A percentile compares a stretch with the other conserved stretches of the same genome.
These are phyloP conservation scores for Fusarium luffae DNA, from an alignment of 2,329 filamentous ascomycete species.

Conservation along the genomic window DNA sequence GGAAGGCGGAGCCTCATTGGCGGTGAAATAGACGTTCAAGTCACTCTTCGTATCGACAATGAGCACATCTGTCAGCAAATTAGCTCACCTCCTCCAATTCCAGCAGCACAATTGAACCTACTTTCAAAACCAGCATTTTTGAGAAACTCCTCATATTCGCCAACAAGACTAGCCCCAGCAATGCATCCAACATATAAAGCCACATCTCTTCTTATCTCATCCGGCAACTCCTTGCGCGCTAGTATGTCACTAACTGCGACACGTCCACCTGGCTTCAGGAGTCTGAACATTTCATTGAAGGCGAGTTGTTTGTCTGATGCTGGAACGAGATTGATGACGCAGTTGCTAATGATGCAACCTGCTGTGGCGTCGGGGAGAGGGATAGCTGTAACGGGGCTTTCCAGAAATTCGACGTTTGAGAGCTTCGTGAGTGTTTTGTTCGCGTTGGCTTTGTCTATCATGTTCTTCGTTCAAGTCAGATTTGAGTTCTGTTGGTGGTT, in stretches of 20 bases:
- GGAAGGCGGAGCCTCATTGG: background rate
- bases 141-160: constrained; percentile 64
- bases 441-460: background rate
- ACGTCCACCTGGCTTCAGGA: constrained; percentile 67
- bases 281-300: constrained; percentile 67
- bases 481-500: background rate
- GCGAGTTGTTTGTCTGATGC: constrained; percentile 61
- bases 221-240: constrained; percentile 57
- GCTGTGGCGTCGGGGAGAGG: background rate
- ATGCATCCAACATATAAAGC: constrained; percentile 70
- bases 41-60: background rate
- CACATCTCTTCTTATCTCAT: constrained; percentile 60
- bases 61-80: background rate
- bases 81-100: rapidly evolving
- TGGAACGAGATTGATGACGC: constrained; percentile 70
- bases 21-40: background rate
- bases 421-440: background rate
- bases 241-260: constrained; percentile 71
- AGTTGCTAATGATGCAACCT: constrained; percentile 67
- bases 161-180: constrained; percentile 64
- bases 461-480: background rate
- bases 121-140: constrained; percentile 61
- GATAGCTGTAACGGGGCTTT: background rate
- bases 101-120: constrained; percentile 24
- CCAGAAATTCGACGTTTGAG: background rate